Evolutionary conservation across 2,329 filamentous ascomycete genomes (phyloP).

Genomic region (Aureobasidium sp.): DNA sequence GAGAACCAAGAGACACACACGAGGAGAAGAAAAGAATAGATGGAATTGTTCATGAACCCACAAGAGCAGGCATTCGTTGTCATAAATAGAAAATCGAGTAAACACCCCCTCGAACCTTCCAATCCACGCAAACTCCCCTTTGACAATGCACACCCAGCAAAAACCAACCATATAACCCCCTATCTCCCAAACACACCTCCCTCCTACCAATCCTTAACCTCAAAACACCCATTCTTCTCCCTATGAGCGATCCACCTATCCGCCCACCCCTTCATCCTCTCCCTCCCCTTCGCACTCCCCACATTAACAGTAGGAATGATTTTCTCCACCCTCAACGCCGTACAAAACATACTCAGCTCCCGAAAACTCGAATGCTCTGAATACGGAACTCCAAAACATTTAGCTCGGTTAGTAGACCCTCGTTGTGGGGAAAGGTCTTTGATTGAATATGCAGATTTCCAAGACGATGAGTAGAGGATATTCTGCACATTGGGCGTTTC

Average conservation of each 20-base stretch:
- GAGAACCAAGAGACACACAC: too few species aligned
- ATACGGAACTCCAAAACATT: conserved; percentile 91
- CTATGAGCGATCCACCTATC: conserved; percentile 55
- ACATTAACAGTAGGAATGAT: conserved; percentile 91
- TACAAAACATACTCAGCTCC: conserved; percentile 88
- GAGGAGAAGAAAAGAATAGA: too few species aligned
- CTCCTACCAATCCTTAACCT: conserved; percentile 21
- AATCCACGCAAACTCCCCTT: too few species aligned
- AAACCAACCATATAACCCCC: too few species aligned
- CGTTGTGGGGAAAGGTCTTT: conserved; percentile 70
- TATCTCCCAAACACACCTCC: too few species aligned
- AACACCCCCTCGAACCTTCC: too few species aligned
- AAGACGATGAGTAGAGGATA: conserved; percentile 58
- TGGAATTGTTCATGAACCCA: too few species aligned
- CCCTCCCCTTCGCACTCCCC: conserved; percentile 53
- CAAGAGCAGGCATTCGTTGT: too few species aligned
- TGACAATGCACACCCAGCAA: too few species aligned
- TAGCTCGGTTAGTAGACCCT: conserved; percentile 71
- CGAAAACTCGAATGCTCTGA: conserved; percentile 93
- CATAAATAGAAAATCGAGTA: too few species aligned
- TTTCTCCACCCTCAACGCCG: conserved; percentile 75
- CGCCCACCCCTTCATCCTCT: conserved; percentile 59
- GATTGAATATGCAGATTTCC: conserved; percentile 66
- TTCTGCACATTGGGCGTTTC: conserved; percentile 54
- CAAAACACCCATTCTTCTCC: conserved; percentile 53